Base-by-base conservation (phyloP, 2,329 filamentous ascomycete genomes). In the Trichoderma koningiopsis region DNA sequence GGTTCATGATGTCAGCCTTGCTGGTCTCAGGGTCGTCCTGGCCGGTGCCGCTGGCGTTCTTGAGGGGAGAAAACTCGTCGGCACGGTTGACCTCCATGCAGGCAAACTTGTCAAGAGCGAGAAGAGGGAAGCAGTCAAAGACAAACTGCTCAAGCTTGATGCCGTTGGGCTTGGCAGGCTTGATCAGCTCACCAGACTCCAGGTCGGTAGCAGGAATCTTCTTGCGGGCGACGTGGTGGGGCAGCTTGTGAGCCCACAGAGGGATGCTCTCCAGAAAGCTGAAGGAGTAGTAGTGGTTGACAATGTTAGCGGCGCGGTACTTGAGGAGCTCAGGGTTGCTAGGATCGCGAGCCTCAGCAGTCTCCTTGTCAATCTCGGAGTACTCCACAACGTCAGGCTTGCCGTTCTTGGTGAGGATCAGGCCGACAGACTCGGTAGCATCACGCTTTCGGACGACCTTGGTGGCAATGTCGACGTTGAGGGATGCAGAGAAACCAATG, bases 111-210 rank as follows among this genome's bases (percentile, higher is more conserved):
- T 90, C 87, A 72, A 99, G 88, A 22, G 90, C 84, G 64, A 97
- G 85, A 85, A 95, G 87, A 71, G 95, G 94, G 86, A 99, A 99
- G 77, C 97, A 96, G 79, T 99, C 96, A 78, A 99, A 99, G 71
- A 99, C 94, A 76, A 98, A 99, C 82, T 98, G 96, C 86, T 99
- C 96, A 49, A 99, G 88, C 86, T 99, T 99, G 87, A 99, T 94
- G 74, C 96, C 96, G 78, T 99, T 99, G 73, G 96, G 93, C 84
- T 94, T 96, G 80, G 94, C 90, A 3, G 95, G 94, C 87, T 97
- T 97, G 81, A 97, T 85, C 0, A 88, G 88, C 79, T 93, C 90
- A 72, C 94, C 94, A 37, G 87, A 91, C 78, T 91, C 85, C 16
- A 90, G 86, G 78, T 97, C 89, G 73, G 93, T 87, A 78, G 88